Evolutionary conservation across 192 early-diverging fungal species (phyloP).

Genomic region (Mortierella antarctica): DNA sequence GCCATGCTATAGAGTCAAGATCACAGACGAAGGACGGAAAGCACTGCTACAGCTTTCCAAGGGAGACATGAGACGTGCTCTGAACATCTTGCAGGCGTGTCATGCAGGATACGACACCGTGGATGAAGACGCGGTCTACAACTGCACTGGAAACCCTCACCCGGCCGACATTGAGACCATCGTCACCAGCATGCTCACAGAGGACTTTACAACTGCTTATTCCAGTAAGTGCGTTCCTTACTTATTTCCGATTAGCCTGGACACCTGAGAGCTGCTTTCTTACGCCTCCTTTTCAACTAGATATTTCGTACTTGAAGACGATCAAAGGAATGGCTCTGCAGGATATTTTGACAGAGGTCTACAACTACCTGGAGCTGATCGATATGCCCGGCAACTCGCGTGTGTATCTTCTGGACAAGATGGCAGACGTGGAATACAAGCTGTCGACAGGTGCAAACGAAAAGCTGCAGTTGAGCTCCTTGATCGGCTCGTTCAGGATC

Average conservation of each 20-base stretch:
- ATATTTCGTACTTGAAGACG: conserved; percentile 77
- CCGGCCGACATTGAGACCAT: conserved; percentile 86
- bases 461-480: conserved; percentile 86
- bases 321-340: conserved; percentile 91
- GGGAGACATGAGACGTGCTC: conserved; percentile 97
- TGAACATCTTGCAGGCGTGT: conserved; percentile 96
- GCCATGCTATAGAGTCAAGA: conserved; percentile 67
- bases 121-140: conserved; percentile 86
- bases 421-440: conserved; percentile 94
- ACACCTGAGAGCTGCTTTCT: background rate
- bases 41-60: conserved; percentile 86
- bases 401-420: conserved; percentile 77
- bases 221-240: conserved; percentile 54
- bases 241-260: background rate
- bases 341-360: conserved; percentile 90
- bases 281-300: conserved; percentile 50
- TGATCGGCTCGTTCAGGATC: conserved; percentile 90
- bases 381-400: conserved; percentile 78
- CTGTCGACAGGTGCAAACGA: conserved; percentile 87
- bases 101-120: conserved; percentile 86
- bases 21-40: conserved; percentile 80
- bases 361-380: conserved; percentile 69
- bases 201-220: conserved; percentile 85
- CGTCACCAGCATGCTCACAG: conserved; percentile 82
- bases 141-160: conserved; percentile 91